A percentile compares a stretch with the other conserved stretches of the same genome.
These are phyloP conservation scores for Phytopythium chamaehyphon DNA, from an alignment of 352 stramenopile species.

Conservation along the genomic window DNA sequence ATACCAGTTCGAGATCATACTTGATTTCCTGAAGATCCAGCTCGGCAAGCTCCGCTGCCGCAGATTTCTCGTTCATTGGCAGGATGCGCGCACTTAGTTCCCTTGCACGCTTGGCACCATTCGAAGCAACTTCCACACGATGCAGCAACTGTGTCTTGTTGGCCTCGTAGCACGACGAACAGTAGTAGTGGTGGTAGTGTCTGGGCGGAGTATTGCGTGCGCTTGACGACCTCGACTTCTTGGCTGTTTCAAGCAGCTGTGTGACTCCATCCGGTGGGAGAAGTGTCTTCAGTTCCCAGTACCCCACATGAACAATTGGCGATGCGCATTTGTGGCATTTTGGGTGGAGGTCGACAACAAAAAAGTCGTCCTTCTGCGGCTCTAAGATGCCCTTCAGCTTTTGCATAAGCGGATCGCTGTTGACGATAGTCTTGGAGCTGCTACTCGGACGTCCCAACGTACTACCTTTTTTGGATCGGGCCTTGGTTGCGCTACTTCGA, in stretches of 20 bases:
- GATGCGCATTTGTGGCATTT: slow-evolving; percentile 86
- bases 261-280: slow-evolving; percentile 54
- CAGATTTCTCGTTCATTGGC: slow-evolving; percentile 55
- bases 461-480: slow-evolving; percentile 57
- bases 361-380: slow-evolving; percentile 99
- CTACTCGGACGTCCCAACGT: slow-evolving; percentile 31
- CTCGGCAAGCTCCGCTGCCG: slow-evolving; percentile 52
- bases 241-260: slow-evolving; percentile 75
- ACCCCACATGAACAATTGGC: slow-evolving; percentile 83
- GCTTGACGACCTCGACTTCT: slow-evolving; percentile 66
- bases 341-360: slow-evolving; percentile 95
- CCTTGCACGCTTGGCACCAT: slow-evolving; percentile 57
- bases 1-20: slow-evolving; percentile 51
- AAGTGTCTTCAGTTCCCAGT: slow-evolving; percentile 79
- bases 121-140: slow-evolving; percentile 64
- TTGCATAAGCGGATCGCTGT: slow-evolving; percentile 95
- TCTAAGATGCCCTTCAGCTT: slow-evolving; percentile 97
- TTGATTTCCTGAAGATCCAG: slow-evolving; percentile 84
- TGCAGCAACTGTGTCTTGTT: slow-evolving; percentile 77
- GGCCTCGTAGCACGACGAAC: slow-evolving; percentile 52
- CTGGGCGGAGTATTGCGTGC: slow-evolving; percentile 61
- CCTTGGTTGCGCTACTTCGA: slow-evolving; percentile 62
- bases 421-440: slow-evolving; percentile 73
- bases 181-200: slow-evolving; percentile 86
- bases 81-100: slow-evolving; percentile 63